Evolutionary conservation across 768 basidiomycete species (phyloP), one percentile per base, ranked within the genome.

Genomic region (Botryobasidium botryosum): DNA sequence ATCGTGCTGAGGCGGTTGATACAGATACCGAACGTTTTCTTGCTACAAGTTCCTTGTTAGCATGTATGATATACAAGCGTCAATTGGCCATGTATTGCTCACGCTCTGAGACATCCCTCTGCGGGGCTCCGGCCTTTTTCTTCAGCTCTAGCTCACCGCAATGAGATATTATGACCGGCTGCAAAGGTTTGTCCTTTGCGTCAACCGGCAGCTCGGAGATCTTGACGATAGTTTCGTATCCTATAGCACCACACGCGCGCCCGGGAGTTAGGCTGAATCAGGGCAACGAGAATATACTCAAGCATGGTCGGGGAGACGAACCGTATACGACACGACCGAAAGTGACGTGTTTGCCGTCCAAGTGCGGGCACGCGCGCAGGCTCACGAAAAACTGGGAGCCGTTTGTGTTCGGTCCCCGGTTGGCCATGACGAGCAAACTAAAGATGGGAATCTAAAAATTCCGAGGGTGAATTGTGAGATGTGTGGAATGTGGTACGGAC

Each of bases 351-450:
- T 61, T 61, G 66, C 85, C 85, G 55, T 80, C 70, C 36, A 86
- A 59, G 57, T 86, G 82, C 3, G 77, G 72, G 49, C 80, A 75
- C 13, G 72, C 68, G n/a, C 71, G 67, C 8, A 91, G 68, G 18
- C 87, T 86, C 50, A 90, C 66, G 57, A 91, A 90, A 57, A 80
- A 91, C 51, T 91, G 87, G 1, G 79, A 82, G 29, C 78, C 76
- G 51, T 90, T 91, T 28, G 87, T 90, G 60, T 81, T 66, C 1
- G 79, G 75, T 26, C 63, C 62, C 44, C 72, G 71, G 59, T 92
- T 92, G 7, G 87, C 87, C 88, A 91, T 92, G 54, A 83, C 85
- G 8, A 92, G 64, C 23, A 91, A 62, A 10, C 75, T 77, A 52
- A n/a, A 36, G 21, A 18, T n/a, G n/a, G n/a, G n/a, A n/a, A n/a